Percentiles rank a stretch among this genome's conserved stretches.
Conservation (phyloP, 129 eudicot genomes). For the Ambrosia artemisiifolia region DNA sequence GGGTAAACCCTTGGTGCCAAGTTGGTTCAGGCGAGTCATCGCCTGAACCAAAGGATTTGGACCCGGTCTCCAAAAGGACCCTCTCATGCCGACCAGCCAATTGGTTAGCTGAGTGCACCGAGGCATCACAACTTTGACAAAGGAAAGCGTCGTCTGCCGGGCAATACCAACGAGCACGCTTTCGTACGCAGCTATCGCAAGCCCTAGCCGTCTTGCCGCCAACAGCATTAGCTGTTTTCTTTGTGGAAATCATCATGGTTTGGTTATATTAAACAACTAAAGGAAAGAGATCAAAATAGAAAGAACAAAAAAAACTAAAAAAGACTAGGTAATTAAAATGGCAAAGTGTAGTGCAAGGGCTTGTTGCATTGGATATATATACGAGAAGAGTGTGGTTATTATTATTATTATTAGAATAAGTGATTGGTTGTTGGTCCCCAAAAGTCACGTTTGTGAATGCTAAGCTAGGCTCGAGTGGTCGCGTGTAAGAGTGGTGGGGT, state of each 20-base stretch:
- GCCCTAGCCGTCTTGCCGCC: slow-evolving; percentile 81
- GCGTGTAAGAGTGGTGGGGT: slow-evolving; percentile 31
- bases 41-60: slow-evolving; percentile 26
- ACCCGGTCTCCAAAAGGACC: slow-evolving; percentile 46
- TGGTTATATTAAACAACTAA: background rate
- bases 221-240: slow-evolving; percentile 58
- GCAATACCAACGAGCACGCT: slow-evolving; percentile 85
- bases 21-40: slow-evolving; percentile 32
- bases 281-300: background rate
- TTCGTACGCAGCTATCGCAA: slow-evolving; percentile 73
- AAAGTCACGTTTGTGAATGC: slow-evolving; percentile 26
- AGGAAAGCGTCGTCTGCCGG: slow-evolving; percentile 88
- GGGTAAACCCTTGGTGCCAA: slow-evolving; percentile 82
- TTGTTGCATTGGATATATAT: slow-evolving; percentile 19
- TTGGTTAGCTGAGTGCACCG: slow-evolving; percentile 83
- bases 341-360: slow-evolving; percentile 11
- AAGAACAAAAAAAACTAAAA: background rate
- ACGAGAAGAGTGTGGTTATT: slow-evolving; percentile 2
- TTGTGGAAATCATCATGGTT: slow-evolving; percentile 28
- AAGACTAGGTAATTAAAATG: background rate
- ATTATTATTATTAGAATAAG: background rate
- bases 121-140: slow-evolving; percentile 67
- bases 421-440: slow-evolving; percentile 35
- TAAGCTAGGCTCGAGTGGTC: slow-evolving; percentile 33
- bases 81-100: slow-evolving; percentile 78